Evolutionary conservation across 2,329 filamentous ascomycete species (phyloP).

Genomic region (Colletotrichum musicola): DNA sequence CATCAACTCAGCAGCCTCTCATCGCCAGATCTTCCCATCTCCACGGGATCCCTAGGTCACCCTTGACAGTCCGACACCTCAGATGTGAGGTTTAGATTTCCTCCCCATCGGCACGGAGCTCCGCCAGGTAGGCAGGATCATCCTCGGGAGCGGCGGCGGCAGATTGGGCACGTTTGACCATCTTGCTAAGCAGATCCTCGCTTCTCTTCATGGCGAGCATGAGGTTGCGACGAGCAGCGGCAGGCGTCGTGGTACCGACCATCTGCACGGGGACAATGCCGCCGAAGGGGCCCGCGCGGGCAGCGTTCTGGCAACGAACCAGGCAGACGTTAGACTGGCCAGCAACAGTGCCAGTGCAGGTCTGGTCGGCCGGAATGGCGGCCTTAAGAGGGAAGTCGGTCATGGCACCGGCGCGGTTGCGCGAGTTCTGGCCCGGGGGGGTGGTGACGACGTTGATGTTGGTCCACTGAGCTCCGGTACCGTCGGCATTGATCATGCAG

Average conservation of each 20-base stretch:
- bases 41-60: background rate
- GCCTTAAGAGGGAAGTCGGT: constrained; percentile 67
- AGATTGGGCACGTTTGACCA: constrained; percentile 42
- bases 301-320: constrained; percentile 72
- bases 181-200: constrained; percentile 39
- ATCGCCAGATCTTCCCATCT: constrained; percentile 11
- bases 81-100: constrained; percentile 36
- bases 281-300: constrained; percentile 72
- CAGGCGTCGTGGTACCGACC: constrained; percentile 43
- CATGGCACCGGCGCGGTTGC: constrained; percentile 56
- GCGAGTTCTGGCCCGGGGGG: constrained; percentile 63
- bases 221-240: constrained; percentile 43
- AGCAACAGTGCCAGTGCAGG: constrained; percentile 71
- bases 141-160: constrained; percentile 35
- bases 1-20: constrained; percentile 25
- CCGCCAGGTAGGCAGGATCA: constrained; percentile 39
- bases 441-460: constrained; percentile 67
- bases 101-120: constrained; percentile 41
- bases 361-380: constrained; percentile 65
- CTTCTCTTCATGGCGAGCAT: constrained; percentile 45
- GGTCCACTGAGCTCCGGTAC: constrained; percentile 65
- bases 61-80: background rate
- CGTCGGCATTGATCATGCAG: constrained; percentile 74
- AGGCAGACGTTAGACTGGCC: constrained; percentile 72
- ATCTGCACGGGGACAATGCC: constrained; percentile 70